Evolutionary conservation across 305 asterid species (phyloP).

Genomic region (Fraxinus albicans): DNA sequence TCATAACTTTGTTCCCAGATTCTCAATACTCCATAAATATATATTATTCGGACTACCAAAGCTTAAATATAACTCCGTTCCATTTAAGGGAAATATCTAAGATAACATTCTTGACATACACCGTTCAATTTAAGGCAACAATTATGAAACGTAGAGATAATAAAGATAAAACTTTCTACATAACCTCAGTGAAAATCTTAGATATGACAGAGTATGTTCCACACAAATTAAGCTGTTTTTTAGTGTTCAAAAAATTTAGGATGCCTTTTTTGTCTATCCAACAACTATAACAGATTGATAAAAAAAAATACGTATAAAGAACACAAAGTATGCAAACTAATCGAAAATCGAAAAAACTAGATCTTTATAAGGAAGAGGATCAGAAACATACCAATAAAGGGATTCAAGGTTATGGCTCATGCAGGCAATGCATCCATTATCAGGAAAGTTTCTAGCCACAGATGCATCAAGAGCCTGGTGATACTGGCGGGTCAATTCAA

Average conservation of each 20-base stretch:
- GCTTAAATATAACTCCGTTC: too few species aligned
- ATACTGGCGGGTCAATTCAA: slow-evolving; percentile 45
- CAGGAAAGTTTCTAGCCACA: slow-evolving; percentile 42
- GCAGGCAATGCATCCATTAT: slow-evolving; percentile 55
- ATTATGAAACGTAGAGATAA: too few species aligned
- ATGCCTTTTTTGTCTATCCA: background rate
- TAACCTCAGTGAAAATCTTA: background rate
- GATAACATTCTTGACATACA: background rate
- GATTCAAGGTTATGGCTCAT: slow-evolving; percentile 55
- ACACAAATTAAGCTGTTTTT: background rate
- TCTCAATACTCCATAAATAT: background rate
- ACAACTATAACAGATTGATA: background rate
- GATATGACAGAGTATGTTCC: background rate
- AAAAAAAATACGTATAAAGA: too few species aligned
- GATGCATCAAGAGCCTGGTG: slow-evolving; percentile 61
- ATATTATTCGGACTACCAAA: background rate
- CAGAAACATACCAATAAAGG: slow-evolving; percentile 39
- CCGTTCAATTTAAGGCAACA: background rate
- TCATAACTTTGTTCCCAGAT: background rate
- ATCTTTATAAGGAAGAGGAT: background rate
- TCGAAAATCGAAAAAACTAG: background rate
- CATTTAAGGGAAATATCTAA: background rate
- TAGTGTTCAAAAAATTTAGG: background rate
- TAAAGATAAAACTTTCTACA: too few species aligned
- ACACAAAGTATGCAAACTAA: background rate